Evolutionary conservation across 192 early-diverging fungal species (phyloP).

Genomic region (Dissophora ornata): DNA sequence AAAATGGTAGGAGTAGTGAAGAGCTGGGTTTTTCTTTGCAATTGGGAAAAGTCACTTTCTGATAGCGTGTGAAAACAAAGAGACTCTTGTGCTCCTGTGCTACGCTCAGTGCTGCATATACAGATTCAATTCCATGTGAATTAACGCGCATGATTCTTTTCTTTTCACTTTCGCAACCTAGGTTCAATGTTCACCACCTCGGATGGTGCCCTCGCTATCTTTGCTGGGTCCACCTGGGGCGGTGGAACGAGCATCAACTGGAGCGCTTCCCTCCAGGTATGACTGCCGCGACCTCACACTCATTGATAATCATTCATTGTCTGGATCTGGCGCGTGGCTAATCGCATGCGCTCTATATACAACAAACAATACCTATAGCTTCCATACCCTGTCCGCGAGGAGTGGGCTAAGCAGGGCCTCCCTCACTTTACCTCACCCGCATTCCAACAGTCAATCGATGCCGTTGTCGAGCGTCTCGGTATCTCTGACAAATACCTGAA

Average conservation of each 20-base stretch:
- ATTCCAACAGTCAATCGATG: constrained; percentile 63
- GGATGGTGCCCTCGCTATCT: constrained; percentile 65
- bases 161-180: background rate
- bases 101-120: background rate
- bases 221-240: constrained; percentile 77
- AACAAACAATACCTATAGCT: constrained; percentile 32
- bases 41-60: background rate
- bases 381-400: constrained; percentile 73
- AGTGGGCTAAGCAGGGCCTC: constrained; percentile 77
- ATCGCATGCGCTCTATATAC: constrained; percentile 12
- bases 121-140: background rate
- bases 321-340: background rate
- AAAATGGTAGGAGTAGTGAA: constrained; percentile 41
- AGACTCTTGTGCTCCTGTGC: background rate
- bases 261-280: constrained; percentile 67
- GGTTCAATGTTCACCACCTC: constrained; percentile 57
- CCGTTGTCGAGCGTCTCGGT: constrained; percentile 66
- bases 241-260: constrained; percentile 83
- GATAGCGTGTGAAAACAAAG: too few relatives aligned
- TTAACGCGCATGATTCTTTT: background rate
- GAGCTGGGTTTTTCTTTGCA: constrained; percentile 1
- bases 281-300: background rate
- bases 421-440: constrained; percentile 67
- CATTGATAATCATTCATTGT: background rate
- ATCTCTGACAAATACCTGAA: constrained; percentile 61